A percentile compares a stretch with the other conserved stretches of the same genome.
Evolutionary conservation across 1,139 yeast species (phyloP).

Genomic region (Yarrowia galli): DNA sequence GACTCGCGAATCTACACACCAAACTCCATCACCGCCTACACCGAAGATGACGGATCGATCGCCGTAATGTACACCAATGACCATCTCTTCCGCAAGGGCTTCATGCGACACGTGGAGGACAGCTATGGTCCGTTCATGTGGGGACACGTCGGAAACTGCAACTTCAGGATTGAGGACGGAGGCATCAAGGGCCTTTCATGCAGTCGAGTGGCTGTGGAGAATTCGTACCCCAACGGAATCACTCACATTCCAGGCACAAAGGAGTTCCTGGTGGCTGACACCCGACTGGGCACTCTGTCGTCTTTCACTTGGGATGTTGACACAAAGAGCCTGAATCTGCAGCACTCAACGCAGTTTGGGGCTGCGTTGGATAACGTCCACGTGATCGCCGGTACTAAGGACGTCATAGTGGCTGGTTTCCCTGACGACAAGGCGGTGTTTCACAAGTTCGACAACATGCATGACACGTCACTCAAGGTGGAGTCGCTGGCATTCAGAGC

Average conservation of each 20-base stretch:
- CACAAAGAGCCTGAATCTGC: not conserved
- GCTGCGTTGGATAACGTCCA: conserved; percentile 26
- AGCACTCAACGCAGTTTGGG: conserved; percentile 10
- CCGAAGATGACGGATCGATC: conserved; percentile 23
- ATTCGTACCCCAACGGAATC: conserved; percentile 32
- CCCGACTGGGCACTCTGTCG: conserved; percentile 16
- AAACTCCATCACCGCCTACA: conserved; percentile 15
- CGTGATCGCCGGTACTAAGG: conserved; percentile 15
- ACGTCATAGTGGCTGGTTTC: conserved; percentile 22
- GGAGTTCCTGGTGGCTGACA: conserved; percentile 19
- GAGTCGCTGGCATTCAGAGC: conserved; percentile 22
- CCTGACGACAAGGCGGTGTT: conserved; percentile 7
- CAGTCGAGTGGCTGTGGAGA: conserved; percentile 18
- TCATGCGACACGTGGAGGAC: conserved; percentile 39
- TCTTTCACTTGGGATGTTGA: not conserved
- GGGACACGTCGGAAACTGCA: conserved; percentile 40
- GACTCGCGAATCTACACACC: conserved; percentile 16
- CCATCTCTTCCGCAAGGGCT: conserved; percentile 40
- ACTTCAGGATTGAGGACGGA: conserved; percentile 19
- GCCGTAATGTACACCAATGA: conserved; percentile 42
- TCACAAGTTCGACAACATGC: conserved; percentile 8
- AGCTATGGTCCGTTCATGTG: conserved; percentile 39
- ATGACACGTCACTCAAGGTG: not conserved
- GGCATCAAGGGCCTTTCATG: conserved; percentile 2
- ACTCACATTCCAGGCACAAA: conserved; percentile 13